phyloP scores from a whole-genome alignment of 129 eudicot genomes.

The Kitagawia praeruptora region DNA sequence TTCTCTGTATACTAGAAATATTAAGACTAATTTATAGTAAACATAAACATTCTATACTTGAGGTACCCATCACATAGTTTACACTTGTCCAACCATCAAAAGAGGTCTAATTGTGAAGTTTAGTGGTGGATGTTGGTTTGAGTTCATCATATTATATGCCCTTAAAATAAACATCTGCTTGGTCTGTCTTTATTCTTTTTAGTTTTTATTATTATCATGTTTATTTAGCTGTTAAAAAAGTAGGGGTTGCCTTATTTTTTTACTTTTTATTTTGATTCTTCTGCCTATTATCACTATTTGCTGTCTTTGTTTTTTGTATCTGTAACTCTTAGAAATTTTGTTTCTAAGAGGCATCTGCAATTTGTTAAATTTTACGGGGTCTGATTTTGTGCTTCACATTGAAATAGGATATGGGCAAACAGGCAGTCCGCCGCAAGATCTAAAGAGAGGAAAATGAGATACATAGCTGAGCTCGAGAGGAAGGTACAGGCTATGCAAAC shows the following conservation, averaged over 20 bases:
- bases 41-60: neutral
- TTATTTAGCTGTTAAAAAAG: neutral
- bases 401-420: constrained; percentile 85
- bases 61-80: neutral
- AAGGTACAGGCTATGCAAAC: constrained; percentile 78
- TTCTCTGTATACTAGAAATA: too few relatives aligned
- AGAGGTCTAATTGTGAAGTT: neutral
- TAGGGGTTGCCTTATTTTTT: neutral
- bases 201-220: neutral
- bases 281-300: neutral
- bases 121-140: neutral
- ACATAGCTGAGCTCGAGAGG: constrained; percentile 88
- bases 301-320: neutral
- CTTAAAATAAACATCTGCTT: neutral
- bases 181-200: neutral
- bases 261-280: neutral
- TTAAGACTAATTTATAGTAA: too few relatives aligned
- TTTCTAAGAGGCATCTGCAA: neutral
- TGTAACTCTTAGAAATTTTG: neutral
- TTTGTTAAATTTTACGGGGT: neutral
- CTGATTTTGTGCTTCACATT: neutral
- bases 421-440: constrained; percentile 98
- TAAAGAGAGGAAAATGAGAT: constrained; percentile 94
- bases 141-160: neutral
- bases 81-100: neutral